Evolutionary conservation across 1,139 yeast genomes (phyloP).

Genomic region (Pichia norvegensis): DNA sequence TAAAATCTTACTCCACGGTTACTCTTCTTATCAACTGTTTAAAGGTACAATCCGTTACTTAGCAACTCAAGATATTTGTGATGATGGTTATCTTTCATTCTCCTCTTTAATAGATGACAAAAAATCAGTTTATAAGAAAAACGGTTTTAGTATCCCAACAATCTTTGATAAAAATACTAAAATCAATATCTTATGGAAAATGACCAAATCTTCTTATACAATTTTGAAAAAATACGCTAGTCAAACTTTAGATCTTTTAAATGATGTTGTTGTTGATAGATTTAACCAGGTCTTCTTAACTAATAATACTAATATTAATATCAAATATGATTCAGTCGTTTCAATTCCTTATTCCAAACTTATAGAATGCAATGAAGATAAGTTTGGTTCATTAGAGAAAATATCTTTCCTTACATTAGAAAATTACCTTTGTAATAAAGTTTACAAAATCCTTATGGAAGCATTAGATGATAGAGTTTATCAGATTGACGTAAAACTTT

Average conservation of each 20-base stretch:
- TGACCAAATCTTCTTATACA: constrained; percentile 63
- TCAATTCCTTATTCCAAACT: constrained; percentile 33
- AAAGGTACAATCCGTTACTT: constrained; percentile 77
- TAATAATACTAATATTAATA: constrained; percentile 45
- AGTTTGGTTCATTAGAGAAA: constrained; percentile 66
- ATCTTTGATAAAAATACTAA: constrained; percentile 68
- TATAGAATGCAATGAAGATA: constrained; percentile 27
- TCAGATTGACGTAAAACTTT: constrained; percentile 35
- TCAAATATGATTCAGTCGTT: constrained; percentile 62
- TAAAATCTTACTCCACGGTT: constrained; percentile 73
- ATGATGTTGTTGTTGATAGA: constrained; percentile 76
- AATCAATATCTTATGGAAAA: constrained; percentile 74
- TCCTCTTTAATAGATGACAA: constrained; percentile 49
- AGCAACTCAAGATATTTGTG: constrained; percentile 64
- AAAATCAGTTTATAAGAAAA: constrained; percentile 43
- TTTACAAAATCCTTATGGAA: constrained; percentile 48
- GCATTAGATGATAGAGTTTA: constrained; percentile 65
- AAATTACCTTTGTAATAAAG: constrained; percentile 52
- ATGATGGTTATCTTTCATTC: constrained; percentile 59
- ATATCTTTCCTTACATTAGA: constrained; percentile 67
- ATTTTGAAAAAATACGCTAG: constrained; percentile 57
- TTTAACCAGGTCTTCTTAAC: constrained; percentile 78
- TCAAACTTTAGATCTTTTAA: constrained; percentile 59
- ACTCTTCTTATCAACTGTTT: constrained; percentile 86
- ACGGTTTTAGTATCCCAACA: constrained; percentile 64